Conservation (phyloP, 352 stramenopile species). For the Globisporangium abappressorium region DNA sequence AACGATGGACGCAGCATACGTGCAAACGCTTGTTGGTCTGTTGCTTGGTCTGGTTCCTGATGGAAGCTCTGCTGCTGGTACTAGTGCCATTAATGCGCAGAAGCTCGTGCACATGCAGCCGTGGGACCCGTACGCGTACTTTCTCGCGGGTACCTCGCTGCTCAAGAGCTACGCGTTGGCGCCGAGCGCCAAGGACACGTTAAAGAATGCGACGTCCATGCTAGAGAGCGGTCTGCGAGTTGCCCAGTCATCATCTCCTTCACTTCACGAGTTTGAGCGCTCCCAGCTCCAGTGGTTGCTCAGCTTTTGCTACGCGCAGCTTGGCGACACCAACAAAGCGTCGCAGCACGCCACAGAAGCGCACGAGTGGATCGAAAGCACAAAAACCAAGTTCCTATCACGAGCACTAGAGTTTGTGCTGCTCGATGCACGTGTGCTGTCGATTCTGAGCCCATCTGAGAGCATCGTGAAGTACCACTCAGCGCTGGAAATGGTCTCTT, state of each 20-base stretch:
- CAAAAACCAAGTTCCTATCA: slow-evolving; percentile 10
- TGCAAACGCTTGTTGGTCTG: slow-evolving; percentile 26
- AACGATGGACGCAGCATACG: slow-evolving; percentile 25
- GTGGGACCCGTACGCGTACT: slow-evolving; percentile 54
- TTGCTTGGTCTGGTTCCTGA: slow-evolving; percentile 28
- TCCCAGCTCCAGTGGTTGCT: slow-evolving; percentile 47
- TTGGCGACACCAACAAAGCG: slow-evolving; percentile 17
- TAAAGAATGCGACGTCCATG: slow-evolving; percentile 24
- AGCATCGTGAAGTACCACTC: slow-evolving; percentile 35
- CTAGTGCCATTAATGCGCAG: slow-evolving; percentile 19
- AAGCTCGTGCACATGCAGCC: slow-evolving; percentile 65
- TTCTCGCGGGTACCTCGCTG: slow-evolving; percentile 41
- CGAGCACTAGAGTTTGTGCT: slow-evolving; percentile 22
- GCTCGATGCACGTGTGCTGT: slow-evolving; percentile 47
- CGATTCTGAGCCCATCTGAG: slow-evolving; percentile 19
- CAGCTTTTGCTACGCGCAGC: slow-evolving; percentile 22
- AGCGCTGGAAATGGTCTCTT: slow-evolving; percentile 15
- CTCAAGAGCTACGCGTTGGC: slow-evolving; percentile 35
- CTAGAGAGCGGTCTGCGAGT: slow-evolving; percentile 39
- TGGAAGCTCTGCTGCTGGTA: slow-evolving; percentile 10
- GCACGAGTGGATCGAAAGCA: slow-evolving; percentile 24
- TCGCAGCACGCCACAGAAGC: slow-evolving; percentile 17
- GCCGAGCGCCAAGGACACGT: slow-evolving; percentile 17
- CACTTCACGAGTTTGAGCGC: slow-evolving; percentile 16
- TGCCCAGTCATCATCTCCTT: background rate